Conservation (phyloP, 306 rosid species). For the Rubus idaeus region DNA sequence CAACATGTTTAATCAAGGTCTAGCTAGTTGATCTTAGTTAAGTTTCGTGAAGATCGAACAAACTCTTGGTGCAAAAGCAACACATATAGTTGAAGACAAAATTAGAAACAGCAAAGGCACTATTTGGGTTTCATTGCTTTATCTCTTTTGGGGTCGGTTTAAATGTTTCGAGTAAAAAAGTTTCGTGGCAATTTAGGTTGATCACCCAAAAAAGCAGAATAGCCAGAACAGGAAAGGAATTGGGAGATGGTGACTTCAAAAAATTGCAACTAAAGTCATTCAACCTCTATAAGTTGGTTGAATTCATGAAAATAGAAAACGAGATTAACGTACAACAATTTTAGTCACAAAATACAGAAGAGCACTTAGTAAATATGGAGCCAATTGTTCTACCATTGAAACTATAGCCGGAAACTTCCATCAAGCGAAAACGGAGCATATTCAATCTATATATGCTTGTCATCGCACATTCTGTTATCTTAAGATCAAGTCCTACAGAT, state of each 20-base stretch:
- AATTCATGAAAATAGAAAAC: no score
- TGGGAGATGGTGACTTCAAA: not conserved
- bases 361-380: no score
- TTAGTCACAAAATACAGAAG: no score
- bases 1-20: not conserved
- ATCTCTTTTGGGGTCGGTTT: not conserved
- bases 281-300: not conserved
- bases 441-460: no score
- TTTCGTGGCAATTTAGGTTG: not conserved
- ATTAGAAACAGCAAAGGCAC: not conserved
- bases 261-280: not conserved
- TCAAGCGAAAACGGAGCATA: no score
- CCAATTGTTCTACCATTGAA: no score
- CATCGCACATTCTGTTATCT: no score
- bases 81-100: not conserved
- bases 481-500: no score
- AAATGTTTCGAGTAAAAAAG: not conserved
- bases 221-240: not conserved
- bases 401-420: no score
- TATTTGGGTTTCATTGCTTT: slow-evolving; percentile 7
- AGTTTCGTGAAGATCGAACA: not conserved
- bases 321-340: no score
- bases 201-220: not conserved
- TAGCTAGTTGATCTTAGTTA: not conserved
- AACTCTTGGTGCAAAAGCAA: not conserved